Base-by-base conservation (phyloP, 257 asterid genomes). In the Jacaranda mimosifolia region DNA sequence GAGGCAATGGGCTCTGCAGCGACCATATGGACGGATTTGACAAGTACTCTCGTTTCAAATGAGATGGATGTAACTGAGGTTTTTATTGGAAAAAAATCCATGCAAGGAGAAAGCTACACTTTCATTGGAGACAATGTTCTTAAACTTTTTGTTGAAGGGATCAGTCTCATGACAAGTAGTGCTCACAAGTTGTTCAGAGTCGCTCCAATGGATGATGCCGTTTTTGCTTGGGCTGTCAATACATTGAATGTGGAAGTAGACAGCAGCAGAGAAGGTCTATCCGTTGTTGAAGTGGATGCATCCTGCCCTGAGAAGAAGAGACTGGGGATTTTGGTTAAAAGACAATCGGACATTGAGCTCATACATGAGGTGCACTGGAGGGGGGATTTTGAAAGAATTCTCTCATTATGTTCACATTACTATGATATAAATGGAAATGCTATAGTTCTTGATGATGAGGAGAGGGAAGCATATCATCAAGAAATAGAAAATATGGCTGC, bases 381-480 rank as follows among this genome's bases (percentile, higher is more conserved):
- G 77, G 94, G 94, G 14, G 90, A 86, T 9, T 87, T 90, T 15
- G 94, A 89, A 48, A 85, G 81, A 88, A 77, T 89, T 12, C 77
- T 83, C 18, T 75, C 77, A 77, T 80, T 68, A 82, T 89, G 89
- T 80, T 75, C 91, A 0, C 77, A 81, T 9, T 87, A 82, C 70
- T 84, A 79, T 48, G 76, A 84, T 69, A n/a, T 7, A 0, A 70
- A 75, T 0, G 90, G 92, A 59, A 73, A 85, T 26, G 17, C 70
- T 3, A 86, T 46, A 67, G 36, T 19, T 48, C 73, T 89, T 0
- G 72, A 58, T 32, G 64, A 79, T 11, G 14, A 10, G 9, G 77
- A 82, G 9, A 84, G 79, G 79, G 32, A 9, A 43, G 74, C 15
- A 48, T 86, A 84, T 12, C 15, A 77, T 2, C 53, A 55, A 42